A percentile compares a stretch with the other conserved stretches of the same genome.
phyloP scores from a whole-genome alignment of 2,329 filamentous ascomycete species.

The Fusarium zealandicum region DNA sequence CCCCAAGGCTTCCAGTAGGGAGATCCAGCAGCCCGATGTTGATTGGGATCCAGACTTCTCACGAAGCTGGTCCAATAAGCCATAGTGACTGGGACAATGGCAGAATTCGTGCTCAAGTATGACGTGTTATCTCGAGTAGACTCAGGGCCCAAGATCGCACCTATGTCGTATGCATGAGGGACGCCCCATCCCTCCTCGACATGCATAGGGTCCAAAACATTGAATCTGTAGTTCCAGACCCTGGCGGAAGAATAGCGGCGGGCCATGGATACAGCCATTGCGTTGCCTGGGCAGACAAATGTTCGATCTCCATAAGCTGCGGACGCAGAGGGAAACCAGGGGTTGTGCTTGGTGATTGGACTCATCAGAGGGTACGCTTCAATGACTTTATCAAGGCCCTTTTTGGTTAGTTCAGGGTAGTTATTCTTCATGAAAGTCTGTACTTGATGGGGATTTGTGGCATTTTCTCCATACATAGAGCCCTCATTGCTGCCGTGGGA shows the following conservation, averaged over 20 bases:
- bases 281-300: conserved; percentile 48
- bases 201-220: conserved; percentile 50
- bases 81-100: conserved; percentile 52
- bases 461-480: not conserved
- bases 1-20: too few species aligned
- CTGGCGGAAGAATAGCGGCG: conserved; percentile 3
- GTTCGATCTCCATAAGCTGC: conserved; percentile 50
- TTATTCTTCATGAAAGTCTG: conserved; percentile 50
- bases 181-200: conserved; percentile 49
- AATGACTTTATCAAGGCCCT: conserved; percentile 43
- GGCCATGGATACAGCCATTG: conserved; percentile 38
- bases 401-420: conserved; percentile 48
- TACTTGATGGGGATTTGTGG: conserved; percentile 34
- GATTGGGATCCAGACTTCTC: conserved; percentile 49
- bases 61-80: conserved; percentile 55
- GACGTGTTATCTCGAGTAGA: conserved; percentile 42
- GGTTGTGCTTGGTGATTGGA: conserved; percentile 43
- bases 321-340: conserved; percentile 50
- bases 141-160: conserved; percentile 53
- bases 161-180: conserved; percentile 53
- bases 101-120: conserved; percentile 50
- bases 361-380: conserved; percentile 45
- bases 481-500: conserved; percentile 51
- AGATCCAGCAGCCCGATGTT: too few species aligned
- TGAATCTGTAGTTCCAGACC: conserved; percentile 54